Evolutionary conservation across 1,139 yeast genomes (phyloP).

Genomic region (Hyphopichia fennica): DNA sequence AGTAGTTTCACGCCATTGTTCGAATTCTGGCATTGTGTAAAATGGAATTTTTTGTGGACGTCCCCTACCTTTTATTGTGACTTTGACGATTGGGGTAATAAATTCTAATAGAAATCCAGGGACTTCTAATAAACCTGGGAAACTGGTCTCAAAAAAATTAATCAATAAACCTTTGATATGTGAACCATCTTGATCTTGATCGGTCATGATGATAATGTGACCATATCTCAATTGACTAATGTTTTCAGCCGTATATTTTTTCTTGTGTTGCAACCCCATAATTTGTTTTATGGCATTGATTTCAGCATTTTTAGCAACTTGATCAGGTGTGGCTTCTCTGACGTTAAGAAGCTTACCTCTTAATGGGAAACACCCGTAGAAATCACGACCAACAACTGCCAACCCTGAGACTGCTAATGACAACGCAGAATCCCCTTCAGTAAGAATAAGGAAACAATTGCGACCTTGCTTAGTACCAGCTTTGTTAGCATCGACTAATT

Average conservation of each 20-base stretch:
- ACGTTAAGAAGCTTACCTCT: constrained; percentile 95
- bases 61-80: constrained; percentile 70
- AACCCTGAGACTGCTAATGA: constrained; percentile 92
- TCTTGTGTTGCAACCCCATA: constrained; percentile 93
- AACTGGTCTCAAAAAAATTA: constrained; percentile 88
- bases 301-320: constrained; percentile 87
- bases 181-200: constrained; percentile 99
- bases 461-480: constrained; percentile 95
- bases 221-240: constrained; percentile 85
- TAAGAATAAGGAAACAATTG: constrained; percentile 87
- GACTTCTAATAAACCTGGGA: constrained; percentile 87
- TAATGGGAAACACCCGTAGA: constrained; percentile 93
- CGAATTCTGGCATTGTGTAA: constrained; percentile 96
- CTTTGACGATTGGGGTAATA: constrained; percentile 95
- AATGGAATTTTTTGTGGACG: constrained; percentile 62
- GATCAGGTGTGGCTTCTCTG: constrained; percentile 94
- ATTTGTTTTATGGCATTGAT: constrained; percentile 94
- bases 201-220: constrained; percentile 98
- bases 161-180: constrained; percentile 96
- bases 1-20: constrained; percentile 85
- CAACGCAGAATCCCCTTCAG: constrained; percentile 98
- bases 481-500: constrained; percentile 92
- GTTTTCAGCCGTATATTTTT: constrained; percentile 63
- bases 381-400: constrained; percentile 93
- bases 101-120: constrained; percentile 94